Evolutionary conservation across 768 basidiomycete species (phyloP).

Genomic region (Hydnomerulius pinastri): DNA sequence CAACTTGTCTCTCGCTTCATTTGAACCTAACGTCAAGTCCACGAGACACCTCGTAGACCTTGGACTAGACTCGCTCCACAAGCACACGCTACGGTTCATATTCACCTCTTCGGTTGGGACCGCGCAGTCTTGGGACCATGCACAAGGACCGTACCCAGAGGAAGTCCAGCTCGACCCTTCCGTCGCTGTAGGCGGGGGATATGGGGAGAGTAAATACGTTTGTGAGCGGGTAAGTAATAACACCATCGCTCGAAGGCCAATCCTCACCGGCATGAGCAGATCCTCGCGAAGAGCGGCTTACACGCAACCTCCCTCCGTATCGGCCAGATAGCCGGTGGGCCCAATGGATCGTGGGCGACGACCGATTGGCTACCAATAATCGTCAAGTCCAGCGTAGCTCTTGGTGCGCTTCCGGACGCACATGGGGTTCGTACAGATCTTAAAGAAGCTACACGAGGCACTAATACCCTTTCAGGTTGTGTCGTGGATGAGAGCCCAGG

Average conservation of each 20-base stretch:
- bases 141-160: constrained; percentile 34
- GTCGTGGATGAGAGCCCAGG: constrained; percentile 40
- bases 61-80: constrained; percentile 28
- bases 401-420: constrained; percentile 32
- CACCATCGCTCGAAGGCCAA: constrained; percentile 11
- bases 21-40: constrained; percentile 38
- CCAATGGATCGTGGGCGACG: constrained; percentile 36
- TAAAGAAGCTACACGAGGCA: not conserved
- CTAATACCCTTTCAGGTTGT: constrained; percentile 14
- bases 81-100: constrained; percentile 17
- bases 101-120: constrained; percentile 27
- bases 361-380: constrained; percentile 38
- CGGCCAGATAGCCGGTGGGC: constrained; percentile 36
- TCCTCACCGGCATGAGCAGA: constrained; percentile 9
- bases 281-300: constrained; percentile 28
- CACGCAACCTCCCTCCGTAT: constrained; percentile 29
- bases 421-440: constrained; percentile 31
- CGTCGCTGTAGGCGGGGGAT: constrained; percentile 35
- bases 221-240: constrained; percentile 33
- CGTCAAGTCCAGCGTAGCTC: constrained; percentile 31
- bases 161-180: constrained; percentile 30
- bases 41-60: constrained; percentile 35
- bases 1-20: constrained; percentile 39
- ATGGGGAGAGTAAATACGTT: constrained; percentile 41
- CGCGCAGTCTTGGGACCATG: constrained; percentile 24